Percentiles rank a stretch among this genome's conserved stretches.
These are phyloP conservation scores for Microdochium bolleyi DNA, from an alignment of 2,329 filamentous ascomycete genomes.

Conservation along the genomic window DNA sequence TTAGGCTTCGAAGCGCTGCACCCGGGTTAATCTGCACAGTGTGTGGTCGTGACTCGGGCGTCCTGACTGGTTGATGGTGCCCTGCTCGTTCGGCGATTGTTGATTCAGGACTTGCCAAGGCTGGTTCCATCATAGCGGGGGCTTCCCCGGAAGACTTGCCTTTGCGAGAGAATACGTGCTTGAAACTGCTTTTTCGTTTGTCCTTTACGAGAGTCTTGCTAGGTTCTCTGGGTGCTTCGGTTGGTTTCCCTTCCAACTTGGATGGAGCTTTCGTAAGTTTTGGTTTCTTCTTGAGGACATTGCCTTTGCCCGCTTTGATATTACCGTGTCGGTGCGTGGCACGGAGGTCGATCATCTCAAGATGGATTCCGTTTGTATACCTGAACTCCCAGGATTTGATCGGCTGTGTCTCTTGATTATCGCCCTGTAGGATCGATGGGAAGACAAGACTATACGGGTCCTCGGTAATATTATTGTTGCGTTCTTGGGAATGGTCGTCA, in stretches of 20 bases:
- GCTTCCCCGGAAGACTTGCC: neutral
- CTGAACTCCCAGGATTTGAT: slow-evolving; percentile 8
- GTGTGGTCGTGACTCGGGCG: slow-evolving; percentile 8
- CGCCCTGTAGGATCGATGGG: neutral
- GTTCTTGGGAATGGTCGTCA: slow-evolving; percentile 6
- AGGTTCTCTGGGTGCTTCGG: neutral
- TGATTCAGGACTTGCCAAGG: neutral
- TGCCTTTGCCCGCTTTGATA: slow-evolving; percentile 10
- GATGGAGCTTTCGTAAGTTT: neutral
- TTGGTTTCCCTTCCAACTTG: neutral
- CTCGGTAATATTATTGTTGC: slow-evolving; percentile 6
- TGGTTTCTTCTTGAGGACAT: slow-evolving; percentile 5
- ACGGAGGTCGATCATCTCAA: slow-evolving; percentile 13
- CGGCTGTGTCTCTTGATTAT: neutral
- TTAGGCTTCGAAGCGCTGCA: slow-evolving; percentile 7
- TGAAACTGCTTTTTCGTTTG: slow-evolving; percentile 3
- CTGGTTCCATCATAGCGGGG: slow-evolving; percentile 5
- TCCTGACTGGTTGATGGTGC: neutral
- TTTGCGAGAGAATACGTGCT: neutral
- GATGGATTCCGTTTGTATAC: slow-evolving; percentile 13
- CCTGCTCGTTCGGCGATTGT: neutral
- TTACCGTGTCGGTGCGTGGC: slow-evolving; percentile 11
- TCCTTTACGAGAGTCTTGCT: slow-evolving; percentile 1
- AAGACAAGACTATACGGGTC: slow-evolving; percentile 5
- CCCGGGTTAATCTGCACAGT: slow-evolving; percentile 10